Conservation (phyloP, 1,139 yeast genomes). For the Yamadazyma atlantica region DNA sequence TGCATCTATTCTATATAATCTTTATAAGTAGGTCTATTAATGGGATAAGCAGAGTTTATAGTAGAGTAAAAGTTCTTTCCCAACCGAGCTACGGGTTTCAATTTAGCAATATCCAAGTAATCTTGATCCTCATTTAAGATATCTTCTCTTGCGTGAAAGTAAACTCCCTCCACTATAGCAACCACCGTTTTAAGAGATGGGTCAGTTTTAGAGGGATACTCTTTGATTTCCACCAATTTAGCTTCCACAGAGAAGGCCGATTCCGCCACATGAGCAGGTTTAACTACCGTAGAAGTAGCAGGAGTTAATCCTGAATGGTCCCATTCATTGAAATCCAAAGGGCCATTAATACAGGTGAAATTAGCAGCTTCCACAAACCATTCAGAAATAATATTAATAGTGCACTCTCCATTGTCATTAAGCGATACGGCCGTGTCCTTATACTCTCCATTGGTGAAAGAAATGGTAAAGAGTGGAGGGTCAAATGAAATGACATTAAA, state of each 20-base stretch:
- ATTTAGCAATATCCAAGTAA: constrained; percentile 44
- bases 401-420: constrained; percentile 51
- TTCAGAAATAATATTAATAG: constrained; percentile 61
- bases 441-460: constrained; percentile 39
- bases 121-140: constrained; percentile 41
- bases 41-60: constrained; percentile 41
- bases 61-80: constrained; percentile 57
- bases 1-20: background rate
- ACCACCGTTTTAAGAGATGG: too few relatives aligned
- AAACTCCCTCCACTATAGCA: constrained; percentile 51
- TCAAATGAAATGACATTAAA: constrained; percentile 50
- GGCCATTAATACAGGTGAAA: constrained; percentile 47
- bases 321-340: constrained; percentile 55
- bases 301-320: constrained; percentile 55
- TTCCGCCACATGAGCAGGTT: constrained; percentile 59
- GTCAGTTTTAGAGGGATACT: constrained; percentile 48
- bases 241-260: constrained; percentile 62
- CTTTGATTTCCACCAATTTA: constrained; percentile 44
- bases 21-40: constrained; percentile 36
- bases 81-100: constrained; percentile 54
- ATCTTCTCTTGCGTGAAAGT: constrained; percentile 59
- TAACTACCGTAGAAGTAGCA: constrained; percentile 41
- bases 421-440: constrained; percentile 55
- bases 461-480: constrained; percentile 59
- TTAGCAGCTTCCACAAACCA: constrained; percentile 69